Evolutionary conservation across 306 rosid genomes (phyloP), one percentile per base, ranked within the genome.

Genomic region (Ziziphus jujuba): DNA sequence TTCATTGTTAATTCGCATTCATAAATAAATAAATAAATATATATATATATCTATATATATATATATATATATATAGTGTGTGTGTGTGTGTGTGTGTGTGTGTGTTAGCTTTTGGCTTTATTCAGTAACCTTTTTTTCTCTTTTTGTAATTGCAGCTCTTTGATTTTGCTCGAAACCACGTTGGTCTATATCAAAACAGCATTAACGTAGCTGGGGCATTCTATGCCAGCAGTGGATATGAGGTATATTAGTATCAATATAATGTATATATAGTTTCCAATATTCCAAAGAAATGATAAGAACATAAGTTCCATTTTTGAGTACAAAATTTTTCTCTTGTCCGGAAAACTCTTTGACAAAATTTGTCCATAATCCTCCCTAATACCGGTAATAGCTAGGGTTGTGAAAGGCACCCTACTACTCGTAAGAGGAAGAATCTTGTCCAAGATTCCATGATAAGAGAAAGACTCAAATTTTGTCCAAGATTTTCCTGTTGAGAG

Each of bases 221-320:
- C 72, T 89, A 86, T 44, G 6, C 81, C 59, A 89, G 90, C 7
- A 80, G 87, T n/a, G 91, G 90, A 76, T 89, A 44, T 56, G 60
- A 89, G 88, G 96, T 85, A 57, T 44, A 45, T 28, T 33, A n/a
- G 22, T 17, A 33, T 6, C n/a, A 9, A 54, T 9, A 14, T 2
- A 25, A 9, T 19, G n/a, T n/a, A n/a, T n/a, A n/a, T n/a, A n/a
- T n/a, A n/a, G n/a, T n/a, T n/a, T n/a, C n/a, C n/a, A n/a, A n/a
- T n/a, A n/a, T n/a, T n/a, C n/a, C n/a, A n/a, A n/a, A n/a, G n/a
- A n/a, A n/a, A n/a, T n/a, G n/a, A n/a, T n/a, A n/a, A n/a, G n/a
- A n/a, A n/a, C n/a, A n/a, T n/a, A n/a, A n/a, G n/a, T n/a, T n/a
- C n/a, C n/a, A n/a, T n/a, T n/a, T n/a, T n/a, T n/a, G n/a, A n/a